Evolutionary conservation across 1,139 yeast species (phyloP).

Genomic region (Blastobotrys niveus): DNA sequence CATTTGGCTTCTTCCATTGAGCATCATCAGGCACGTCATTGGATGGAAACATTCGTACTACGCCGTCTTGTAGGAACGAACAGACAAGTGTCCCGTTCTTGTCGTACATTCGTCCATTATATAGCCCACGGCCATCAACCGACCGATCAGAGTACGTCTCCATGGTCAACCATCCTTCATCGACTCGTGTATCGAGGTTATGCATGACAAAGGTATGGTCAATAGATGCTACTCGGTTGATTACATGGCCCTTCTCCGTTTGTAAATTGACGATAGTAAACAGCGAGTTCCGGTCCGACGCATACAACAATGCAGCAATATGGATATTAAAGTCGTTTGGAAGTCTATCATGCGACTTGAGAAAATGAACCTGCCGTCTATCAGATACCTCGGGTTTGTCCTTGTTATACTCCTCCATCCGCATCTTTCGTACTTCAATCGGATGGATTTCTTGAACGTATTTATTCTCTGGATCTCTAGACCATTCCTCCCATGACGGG

Average conservation of each 20-base stretch:
- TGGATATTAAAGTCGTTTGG: conserved; percentile 28
- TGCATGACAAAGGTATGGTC: conserved; percentile 34
- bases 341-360: conserved; percentile 24
- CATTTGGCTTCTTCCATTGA: neutral
- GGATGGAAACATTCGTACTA: conserved; percentile 22
- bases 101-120: conserved; percentile 33
- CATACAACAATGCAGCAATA: conserved; percentile 31
- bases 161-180: conserved; percentile 30
- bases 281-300: conserved; percentile 34
- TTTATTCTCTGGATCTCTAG: conserved; percentile 17
- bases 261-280: conserved; percentile 31
- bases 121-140: conserved; percentile 31
- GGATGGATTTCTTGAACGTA: conserved; percentile 27
- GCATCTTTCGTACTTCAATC: conserved; percentile 31
- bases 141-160: conserved; percentile 32
- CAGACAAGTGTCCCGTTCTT: conserved; percentile 25
- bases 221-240: conserved; percentile 30
- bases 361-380: conserved; percentile 30
- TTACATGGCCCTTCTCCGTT: conserved; percentile 18
- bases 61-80: conserved; percentile 35
- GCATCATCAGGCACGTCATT: conserved; percentile 2
- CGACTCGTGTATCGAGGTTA: conserved; percentile 26
- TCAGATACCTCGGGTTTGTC: conserved; percentile 18
- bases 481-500: conserved; percentile 24
- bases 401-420: conserved; percentile 24